phyloP scores from a whole-genome alignment of 2,329 filamentous ascomycete species.

The Pyrenochaeta sp. region DNA sequence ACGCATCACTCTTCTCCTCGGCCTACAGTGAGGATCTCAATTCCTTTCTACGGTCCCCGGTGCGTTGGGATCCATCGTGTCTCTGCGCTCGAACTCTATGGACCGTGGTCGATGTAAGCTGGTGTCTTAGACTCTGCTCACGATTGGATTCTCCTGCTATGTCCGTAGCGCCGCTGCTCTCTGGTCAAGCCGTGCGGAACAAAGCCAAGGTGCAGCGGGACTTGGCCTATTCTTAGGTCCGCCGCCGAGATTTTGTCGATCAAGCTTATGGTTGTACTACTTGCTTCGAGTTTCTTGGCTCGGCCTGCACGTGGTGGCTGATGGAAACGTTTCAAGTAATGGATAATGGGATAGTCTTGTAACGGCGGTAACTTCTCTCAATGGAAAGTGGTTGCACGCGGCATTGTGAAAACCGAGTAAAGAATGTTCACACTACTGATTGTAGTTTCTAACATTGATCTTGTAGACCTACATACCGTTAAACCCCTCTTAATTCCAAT shows the following conservation, averaged over 20 bases:
- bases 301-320: background rate
- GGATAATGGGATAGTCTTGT: no score
- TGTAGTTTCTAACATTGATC: no score
- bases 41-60: background rate
- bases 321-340: no score
- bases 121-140: background rate
- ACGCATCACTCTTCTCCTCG: background rate
- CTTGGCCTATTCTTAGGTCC: conserved; percentile 3
- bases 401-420: no score
- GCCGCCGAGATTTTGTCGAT: background rate
- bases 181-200: background rate
- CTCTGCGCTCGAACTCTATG: background rate
- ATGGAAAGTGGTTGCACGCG: no score
- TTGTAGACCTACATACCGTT: no score
- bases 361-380: no score
- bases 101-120: background rate
- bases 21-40: background rate
- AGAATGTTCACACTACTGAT: no score
- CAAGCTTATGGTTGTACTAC: background rate
- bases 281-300: background rate
- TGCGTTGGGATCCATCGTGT: background rate
- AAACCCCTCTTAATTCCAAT: no score
- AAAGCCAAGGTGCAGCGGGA: background rate
- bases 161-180: background rate
- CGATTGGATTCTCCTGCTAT: background rate